Percentiles rank a stretch among this genome's conserved stretches.
Conservation (phyloP, 2,329 filamentous ascomycete species). For the Chaetomium globosum region DNA sequence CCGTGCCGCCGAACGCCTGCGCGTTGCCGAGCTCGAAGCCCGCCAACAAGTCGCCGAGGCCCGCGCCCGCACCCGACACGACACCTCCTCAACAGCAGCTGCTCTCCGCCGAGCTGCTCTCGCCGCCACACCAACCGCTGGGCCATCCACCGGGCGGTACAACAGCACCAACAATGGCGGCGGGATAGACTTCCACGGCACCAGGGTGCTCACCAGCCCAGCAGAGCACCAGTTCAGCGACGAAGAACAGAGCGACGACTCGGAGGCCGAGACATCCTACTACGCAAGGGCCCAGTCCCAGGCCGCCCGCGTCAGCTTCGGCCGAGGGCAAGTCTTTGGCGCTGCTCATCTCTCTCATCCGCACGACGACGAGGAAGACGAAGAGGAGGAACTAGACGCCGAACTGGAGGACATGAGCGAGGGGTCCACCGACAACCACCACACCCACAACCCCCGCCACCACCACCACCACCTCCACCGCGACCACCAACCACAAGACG, state of each 20-base stretch:
- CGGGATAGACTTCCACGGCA: constrained; percentile 5
- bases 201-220: constrained; percentile 9
- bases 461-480: constrained; percentile 3
- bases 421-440: constrained; percentile 18
- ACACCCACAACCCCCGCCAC: constrained; percentile 1
- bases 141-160: neutral
- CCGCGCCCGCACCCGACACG: constrained; percentile 25
- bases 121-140: constrained; percentile 12
- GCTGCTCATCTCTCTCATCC: neutral
- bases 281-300: constrained; percentile 27
- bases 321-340: neutral
- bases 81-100: constrained; percentile 5
- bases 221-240: constrained; percentile 24
- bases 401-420: constrained; percentile 21
- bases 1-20: constrained; percentile 49
- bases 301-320: constrained; percentile 18
- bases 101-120: constrained; percentile 7
- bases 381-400: constrained; percentile 16
- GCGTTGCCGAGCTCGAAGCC: constrained; percentile 30
- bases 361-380: constrained; percentile 14
- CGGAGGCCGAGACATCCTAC: constrained; percentile 26
- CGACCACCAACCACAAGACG: neutral
- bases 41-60: constrained; percentile 26
- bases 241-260: constrained; percentile 20
- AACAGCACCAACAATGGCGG: constrained; percentile 1